Base-by-base conservation (phyloP, 1,139 yeast genomes). In the Dujonia santamariae region DNA sequence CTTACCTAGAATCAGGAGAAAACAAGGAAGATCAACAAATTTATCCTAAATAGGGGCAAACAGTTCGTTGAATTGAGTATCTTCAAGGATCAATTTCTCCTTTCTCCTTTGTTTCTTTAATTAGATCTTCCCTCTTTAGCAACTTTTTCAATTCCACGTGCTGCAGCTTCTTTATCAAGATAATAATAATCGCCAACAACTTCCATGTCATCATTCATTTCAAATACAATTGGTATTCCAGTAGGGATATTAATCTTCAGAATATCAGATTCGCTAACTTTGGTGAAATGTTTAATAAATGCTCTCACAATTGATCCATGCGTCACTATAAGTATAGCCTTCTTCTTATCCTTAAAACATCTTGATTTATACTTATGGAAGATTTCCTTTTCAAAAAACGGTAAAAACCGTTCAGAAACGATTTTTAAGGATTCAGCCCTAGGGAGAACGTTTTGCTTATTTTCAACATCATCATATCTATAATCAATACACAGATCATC, bases 281-380 rank as follows among this genome's bases (percentile, higher is more conserved):
- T 59, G 41, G 74, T 74, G 27, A 84, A 49, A 35, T 78, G 62
- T 48, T 82, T 83, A 37, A 82, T 65, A 24, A 83, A 59, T 16
- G 87, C 80, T 42, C 95, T 64, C 3, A 82, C 85, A 4, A 85
- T 75, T 32, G 85, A 77, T 2, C 95, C 95, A 56, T 85, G 95
- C 1, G 86, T 83, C 7, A 81, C 85, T 24, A 84, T 63, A 20
- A 84, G 47, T 4, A 82, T 79, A 1, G 75, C 70, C 28, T 67
- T 66, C 30, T 68, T 56, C 31, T 67, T 54, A 19, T 51, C 56
- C 16, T 61, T 42, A 40, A 61, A 42, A 19, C 42, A 33, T 21
- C 47, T 39, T 9, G 72, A 48, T 4, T 53, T 48, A 22, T 63
- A 61, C 28, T 63, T 48, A 9, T 50, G 48, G 27, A 61, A 47